Base-by-base conservation (phyloP, 2,329 filamentous ascomycete genomes). In the Verticillium alfalfae region DNA sequence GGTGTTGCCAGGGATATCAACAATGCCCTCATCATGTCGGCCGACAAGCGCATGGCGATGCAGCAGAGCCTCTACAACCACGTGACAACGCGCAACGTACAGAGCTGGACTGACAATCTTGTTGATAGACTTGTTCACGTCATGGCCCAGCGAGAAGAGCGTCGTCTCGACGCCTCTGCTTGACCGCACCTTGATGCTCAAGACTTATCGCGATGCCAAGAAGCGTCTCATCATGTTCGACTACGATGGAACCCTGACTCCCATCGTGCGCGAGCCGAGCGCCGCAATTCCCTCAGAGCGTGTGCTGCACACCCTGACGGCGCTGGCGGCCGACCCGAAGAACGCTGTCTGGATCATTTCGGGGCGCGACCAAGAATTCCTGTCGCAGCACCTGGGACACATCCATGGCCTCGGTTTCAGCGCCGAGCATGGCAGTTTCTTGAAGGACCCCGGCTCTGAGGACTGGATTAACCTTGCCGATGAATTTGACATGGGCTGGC, bases 301-400 rank as follows among this genome's bases (percentile, higher is more conserved):
- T 26, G 86, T 97, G 26, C 88, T 96, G 57, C 85, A 88, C 36
- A 93, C 90, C 1, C 81, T 99, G 63, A 92, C 90, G 73, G 84
- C 85, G 12, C 82, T 99, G 52, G 90, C 93, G 0, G 83, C 89
- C 0, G 92, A 98, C 71, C 86, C 89, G 16, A 82, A 82, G 61
- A 99, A 98, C 70, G 84, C 88, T 1, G 93, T 99, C n/a, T 99
- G 95, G 95, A 96, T 99, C 72, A 97, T 99, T 70, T 96, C 92
- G 60, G 95, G 95, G 12, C 88, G 95, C 66, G 94, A 98, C 70
- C 93, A 97, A 71, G 89, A 89, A 8, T 99, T 99, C 77, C 78
- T 99, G 63, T 87, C 90, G 67, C 89, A 96, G 67, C 93, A 94
- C 79, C 88, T 98, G 73, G 95, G 94, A n/a, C 90, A 96, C 75